Base-by-base conservation (phyloP, 257 asterid species). In the Rhazya stricta region DNA sequence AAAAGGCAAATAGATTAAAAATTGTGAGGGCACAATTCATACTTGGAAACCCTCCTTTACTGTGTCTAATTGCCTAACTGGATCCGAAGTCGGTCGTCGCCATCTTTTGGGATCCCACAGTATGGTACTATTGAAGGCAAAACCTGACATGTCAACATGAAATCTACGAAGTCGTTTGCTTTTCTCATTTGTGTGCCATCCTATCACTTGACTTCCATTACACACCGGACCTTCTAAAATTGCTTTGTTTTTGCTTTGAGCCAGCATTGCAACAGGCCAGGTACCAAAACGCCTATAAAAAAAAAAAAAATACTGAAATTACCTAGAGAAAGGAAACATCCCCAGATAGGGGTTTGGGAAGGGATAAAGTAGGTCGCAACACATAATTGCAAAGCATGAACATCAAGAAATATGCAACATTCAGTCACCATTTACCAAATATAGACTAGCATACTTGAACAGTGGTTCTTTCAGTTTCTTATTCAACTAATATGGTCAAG, bases 171-270 rank as follows among this genome's bases (percentile, higher is more conserved):
- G 91, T 50, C 87, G 87, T 86, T 86, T 93, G 79, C 98, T 91
- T 88, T 89, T 92, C 88, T 88, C 97, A 83, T 95, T 91, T 18
- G 98, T 89, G 86, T 95, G 98, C 99, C 98, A 95, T 80, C 99
- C 99, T 46, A 89, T 85, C 68, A 95, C 96, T 86, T 71, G 88
- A 81, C 90, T 89, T 80, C 98, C 96, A 86, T 88, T 88, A 81
- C 98, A 95, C 21, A 95, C 89, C 8, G 99, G 98, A 71, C 98
- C 99, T 88, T 91, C 98, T 70, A 95, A 74, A 56, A 87, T 86
- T 0, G 87, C 96, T 83, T 91, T 92, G 65, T 85, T 88, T 86
- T 91, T 91, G 88, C 96, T 88, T 79, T 87, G 96, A 21, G 89
- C 89, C 71, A 95, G 84, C 94, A 95, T 89, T 79, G 91, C 96